Evolutionary conservation across 441 rosid genomes (phyloP), one percentile per base, ranked within the genome.

Genomic region (Croton setiger): DNA sequence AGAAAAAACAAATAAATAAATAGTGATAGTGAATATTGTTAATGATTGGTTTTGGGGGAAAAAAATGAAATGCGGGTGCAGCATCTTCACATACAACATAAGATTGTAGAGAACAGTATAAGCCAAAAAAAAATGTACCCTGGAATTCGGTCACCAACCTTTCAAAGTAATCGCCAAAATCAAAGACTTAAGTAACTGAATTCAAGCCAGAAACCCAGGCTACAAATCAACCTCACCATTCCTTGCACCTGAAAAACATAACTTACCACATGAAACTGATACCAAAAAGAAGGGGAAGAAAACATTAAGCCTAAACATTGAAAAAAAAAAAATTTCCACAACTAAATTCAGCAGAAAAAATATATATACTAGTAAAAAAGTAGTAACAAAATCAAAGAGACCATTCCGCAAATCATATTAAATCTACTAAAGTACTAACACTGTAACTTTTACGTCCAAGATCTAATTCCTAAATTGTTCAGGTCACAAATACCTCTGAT

Each of bases 71-170:
- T 49, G 53, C 17, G 15, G 20, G 20, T 49, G 59, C 39, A 48
- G 4, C 17, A 2, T 31, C 43, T n/a, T 64, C 44, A 64, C 48
- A 15, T 20, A 14, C 33, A 64, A 51, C 23, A 14, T 4, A 7
- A 15, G 23, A 62, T 12, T 43, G 54, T 17, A 63, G 55, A 63
- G 6, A 17, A 2, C 17, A 1, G 39, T 9, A 39, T 39, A 27
- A 45, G 55, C 21, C 14, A 3, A 45, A 63, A 15, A 11, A 45
- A 49, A 60, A n/a, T 17, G 31, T 27, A 27, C 23, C 9, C 9
- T 15, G 52, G 11, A 31, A 37, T 49, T 64, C 18, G 27, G 20
- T 35, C 58, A 39, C 69, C 59, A 35, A 65, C 69, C 69, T 65
- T 20, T 52, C 59, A 52, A 55, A 36, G 45, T 5, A 15, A n/a